These are phyloP conservation scores for Zasmidium cellare DNA, from an alignment of 2,329 filamentous ascomycete genomes.

Conservation along the genomic window DNA sequence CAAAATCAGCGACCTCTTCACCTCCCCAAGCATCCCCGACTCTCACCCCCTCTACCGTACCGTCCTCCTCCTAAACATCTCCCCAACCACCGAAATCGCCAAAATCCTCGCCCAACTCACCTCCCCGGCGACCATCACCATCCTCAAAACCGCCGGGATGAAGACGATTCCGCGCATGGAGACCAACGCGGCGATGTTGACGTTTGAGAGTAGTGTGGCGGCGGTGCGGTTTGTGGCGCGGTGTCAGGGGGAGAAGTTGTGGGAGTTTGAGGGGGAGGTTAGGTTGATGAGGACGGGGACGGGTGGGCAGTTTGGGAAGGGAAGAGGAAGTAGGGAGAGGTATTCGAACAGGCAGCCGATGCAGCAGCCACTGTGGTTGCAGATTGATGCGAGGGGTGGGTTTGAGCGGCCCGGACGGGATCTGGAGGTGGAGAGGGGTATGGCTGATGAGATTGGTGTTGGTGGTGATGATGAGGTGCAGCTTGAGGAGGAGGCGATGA, in stretches of 20 bases:
- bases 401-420: neutral
- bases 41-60: slow-evolving; percentile 15
- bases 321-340: neutral
- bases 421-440: neutral
- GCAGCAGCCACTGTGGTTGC: neutral
- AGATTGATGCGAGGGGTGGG: neutral
- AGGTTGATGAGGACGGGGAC: neutral
- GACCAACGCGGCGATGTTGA: slow-evolving; percentile 22
- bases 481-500: neutral
- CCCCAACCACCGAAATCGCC: slow-evolving; percentile 17
- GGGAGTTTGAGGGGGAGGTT: neutral
- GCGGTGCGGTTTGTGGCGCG: slow-evolving; percentile 17
- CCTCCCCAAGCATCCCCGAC: neutral
- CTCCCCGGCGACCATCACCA: slow-evolving; percentile 17
- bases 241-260: neutral
- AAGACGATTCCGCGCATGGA: slow-evolving; percentile 18
- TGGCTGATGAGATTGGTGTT: neutral
- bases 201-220: slow-evolving; percentile 18
- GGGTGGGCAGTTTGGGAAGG: neutral
- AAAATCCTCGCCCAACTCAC: slow-evolving; percentile 22
- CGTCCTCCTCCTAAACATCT: slow-evolving; percentile 26
- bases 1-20: slow-evolving; percentile 9
- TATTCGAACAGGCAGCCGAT: too few species aligned
- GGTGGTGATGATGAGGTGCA: neutral
- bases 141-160: slow-evolving; percentile 21